Evolutionary conservation across 1,139 yeast genomes (phyloP).

Genomic region (Blastobotrys illinoisensis): DNA sequence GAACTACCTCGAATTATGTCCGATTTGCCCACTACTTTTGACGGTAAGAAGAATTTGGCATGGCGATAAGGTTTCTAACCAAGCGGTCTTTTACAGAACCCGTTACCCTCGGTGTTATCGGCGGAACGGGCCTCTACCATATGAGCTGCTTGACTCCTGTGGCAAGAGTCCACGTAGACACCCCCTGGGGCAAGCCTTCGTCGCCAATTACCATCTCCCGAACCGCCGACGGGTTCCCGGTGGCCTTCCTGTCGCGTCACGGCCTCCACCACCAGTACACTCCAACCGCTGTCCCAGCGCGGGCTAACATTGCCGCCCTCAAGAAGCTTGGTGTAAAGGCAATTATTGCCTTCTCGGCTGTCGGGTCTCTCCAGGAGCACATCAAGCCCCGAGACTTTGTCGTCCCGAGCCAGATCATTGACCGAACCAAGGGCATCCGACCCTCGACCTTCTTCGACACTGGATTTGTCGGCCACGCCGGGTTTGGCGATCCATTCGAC

Average conservation of each 20-base stretch:
- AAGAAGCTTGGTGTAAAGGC: slow-evolving; percentile 82
- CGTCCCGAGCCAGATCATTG: slow-evolving; percentile 90
- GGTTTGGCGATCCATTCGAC: slow-evolving; percentile 96
- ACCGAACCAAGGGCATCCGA: slow-evolving; percentile 92
- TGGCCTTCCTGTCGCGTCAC: slow-evolving; percentile 93
- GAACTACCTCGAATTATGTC: not conserved
- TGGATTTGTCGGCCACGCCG: slow-evolving; percentile 95
- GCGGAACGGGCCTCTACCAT: slow-evolving; percentile 96
- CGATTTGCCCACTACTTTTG: slow-evolving; percentile 19
- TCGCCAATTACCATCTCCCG: slow-evolving; percentile 86
- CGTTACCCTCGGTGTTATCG: slow-evolving; percentile 81
- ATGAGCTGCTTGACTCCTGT: slow-evolving; percentile 78
- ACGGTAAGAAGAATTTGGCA: slow-evolving; percentile 14
- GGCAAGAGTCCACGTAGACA: slow-evolving; percentile 69
- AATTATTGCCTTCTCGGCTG: slow-evolving; percentile 90
- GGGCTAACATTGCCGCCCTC: slow-evolving; percentile 94
- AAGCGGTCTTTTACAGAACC: slow-evolving; percentile 38
- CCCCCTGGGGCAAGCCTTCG: slow-evolving; percentile 98
- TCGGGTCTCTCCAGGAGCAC: slow-evolving; percentile 86
- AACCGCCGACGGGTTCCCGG: slow-evolving; percentile 70
- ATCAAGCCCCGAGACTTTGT: slow-evolving; percentile 94
- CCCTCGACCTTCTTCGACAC: slow-evolving; percentile 84
- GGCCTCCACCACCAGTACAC: slow-evolving; percentile 84
- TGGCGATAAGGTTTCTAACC: not conserved
- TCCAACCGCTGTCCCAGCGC: slow-evolving; percentile 87